Evolutionary conservation across 2,329 filamentous ascomycete species (phyloP).

Genomic region (Apiospora pterosperma): DNA sequence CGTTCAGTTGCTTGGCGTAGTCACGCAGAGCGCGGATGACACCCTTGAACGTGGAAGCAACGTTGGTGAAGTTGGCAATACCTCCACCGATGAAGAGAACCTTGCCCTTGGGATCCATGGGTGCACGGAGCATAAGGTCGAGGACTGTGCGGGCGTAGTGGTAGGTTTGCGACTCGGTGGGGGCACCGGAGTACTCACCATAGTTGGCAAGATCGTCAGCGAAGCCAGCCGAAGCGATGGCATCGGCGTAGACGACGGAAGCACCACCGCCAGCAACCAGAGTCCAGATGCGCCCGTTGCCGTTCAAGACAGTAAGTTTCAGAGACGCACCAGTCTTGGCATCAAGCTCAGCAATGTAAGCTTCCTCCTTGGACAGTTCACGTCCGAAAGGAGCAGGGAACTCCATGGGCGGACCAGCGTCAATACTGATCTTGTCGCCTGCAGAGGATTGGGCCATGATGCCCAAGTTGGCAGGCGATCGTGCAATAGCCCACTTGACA

Average conservation of each 20-base stretch:
- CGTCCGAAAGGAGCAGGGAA: conserved; percentile 98
- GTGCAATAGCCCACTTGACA: conserved; percentile 97
- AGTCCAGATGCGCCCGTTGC: conserved; percentile 91
- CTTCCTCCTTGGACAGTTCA: conserved; percentile 98
- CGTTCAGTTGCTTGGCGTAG: conserved; percentile 76
- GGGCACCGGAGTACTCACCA: conserved; percentile 98
- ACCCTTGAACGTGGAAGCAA: conserved; percentile 98
- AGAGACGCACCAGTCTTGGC: conserved; percentile 99
- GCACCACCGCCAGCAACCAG: conserved; percentile 98
- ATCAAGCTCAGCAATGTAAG: conserved; percentile 97
- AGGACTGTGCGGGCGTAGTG: conserved; percentile 97
- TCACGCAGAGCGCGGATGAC: conserved; percentile 95
- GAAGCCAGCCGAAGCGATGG: conserved; percentile 94
- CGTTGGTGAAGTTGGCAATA: conserved; percentile 99
- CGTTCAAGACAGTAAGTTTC: conserved; percentile 95
- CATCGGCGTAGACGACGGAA: conserved; percentile 97
- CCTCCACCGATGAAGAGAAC: conserved; percentile 99
- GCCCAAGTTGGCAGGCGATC: conserved; percentile 84
- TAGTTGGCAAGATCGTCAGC: conserved; percentile 98
- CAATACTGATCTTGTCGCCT: conserved; percentile 80
- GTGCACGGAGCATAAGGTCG: conserved; percentile 94
- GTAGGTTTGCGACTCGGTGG: conserved; percentile 98
- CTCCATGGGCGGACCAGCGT: conserved; percentile 96
- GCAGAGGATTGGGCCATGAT: conserved; percentile 64
- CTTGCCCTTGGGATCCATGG: conserved; percentile 84